Evolutionary conservation across 176 grass and related monocot genomes (phyloP).

Genomic region (Oryza rufipogon): DNA sequence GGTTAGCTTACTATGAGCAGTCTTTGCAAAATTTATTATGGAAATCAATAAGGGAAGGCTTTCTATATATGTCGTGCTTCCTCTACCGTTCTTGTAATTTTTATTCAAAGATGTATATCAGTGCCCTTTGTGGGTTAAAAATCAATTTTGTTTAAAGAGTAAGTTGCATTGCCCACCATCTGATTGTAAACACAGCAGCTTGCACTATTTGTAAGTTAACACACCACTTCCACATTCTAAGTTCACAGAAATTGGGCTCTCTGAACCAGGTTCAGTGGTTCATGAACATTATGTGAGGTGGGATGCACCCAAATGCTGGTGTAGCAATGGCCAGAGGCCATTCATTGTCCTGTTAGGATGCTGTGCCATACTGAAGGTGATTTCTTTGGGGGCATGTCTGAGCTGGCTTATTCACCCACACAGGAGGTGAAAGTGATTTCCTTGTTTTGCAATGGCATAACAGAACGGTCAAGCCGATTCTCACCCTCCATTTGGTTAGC

Average conservation of each 20-base stretch:
- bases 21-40: constrained; percentile 1
- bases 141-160: constrained; percentile 8
- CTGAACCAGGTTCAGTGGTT: neutral
- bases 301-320: neutral
- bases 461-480: too few species aligned
- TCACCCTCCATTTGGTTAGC: neutral
- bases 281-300: neutral
- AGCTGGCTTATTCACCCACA: constrained; percentile 7
- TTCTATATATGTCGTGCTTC: neutral
- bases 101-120: neutral
- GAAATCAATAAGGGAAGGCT: neutral
- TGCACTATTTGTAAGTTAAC: neutral
- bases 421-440: neutral
- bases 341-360: constrained; percentile 4
- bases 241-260: neutral
- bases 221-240: neutral
- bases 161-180: neutral
- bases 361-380: neutral
- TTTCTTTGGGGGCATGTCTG: neutral
- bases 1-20: neutral
- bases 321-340: constrained; percentile 7
- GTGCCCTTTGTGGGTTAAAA: constrained; percentile 3
- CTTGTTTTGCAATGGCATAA: neutral
- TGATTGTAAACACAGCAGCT: constrained; percentile 1
- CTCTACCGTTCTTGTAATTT: neutral